These are phyloP conservation scores for Papiliotrema laurentii DNA, from an alignment of 1,284 basidiomycete species.

Conservation along the genomic window DNA sequence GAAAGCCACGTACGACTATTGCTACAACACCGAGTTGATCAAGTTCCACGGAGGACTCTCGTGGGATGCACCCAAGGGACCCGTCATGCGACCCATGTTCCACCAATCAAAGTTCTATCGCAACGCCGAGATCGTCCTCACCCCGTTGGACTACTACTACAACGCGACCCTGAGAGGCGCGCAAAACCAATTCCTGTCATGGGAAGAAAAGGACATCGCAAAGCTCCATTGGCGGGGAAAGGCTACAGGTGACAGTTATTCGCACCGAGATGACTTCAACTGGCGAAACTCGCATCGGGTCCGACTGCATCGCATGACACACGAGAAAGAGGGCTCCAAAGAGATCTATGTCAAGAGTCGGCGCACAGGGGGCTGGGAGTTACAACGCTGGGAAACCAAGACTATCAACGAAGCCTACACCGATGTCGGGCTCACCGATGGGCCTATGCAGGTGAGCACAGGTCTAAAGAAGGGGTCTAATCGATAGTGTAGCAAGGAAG, in stretches of 20 bases:
- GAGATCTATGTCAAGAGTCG: conserved; percentile 38
- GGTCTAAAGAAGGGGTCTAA: neutral
- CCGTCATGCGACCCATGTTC: conserved; percentile 30
- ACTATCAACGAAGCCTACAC: conserved; percentile 45
- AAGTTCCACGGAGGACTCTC: conserved; percentile 30
- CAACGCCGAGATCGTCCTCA: conserved; percentile 29
- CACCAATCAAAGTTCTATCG: conserved; percentile 30
- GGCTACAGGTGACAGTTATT: conserved; percentile 46
- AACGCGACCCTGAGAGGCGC: conserved; percentile 12
- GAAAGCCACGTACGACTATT: conserved; percentile 18
- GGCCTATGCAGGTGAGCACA: conserved; percentile 33
- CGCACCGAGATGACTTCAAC: conserved; percentile 25
- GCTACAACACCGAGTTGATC: conserved; percentile 22
- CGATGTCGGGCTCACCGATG: conserved; percentile 46
- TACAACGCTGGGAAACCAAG: conserved; percentile 24
- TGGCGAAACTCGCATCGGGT: conserved; percentile 47
- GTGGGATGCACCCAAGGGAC: conserved; percentile 17
- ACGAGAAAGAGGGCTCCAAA: conserved; percentile 26
- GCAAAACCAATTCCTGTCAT: conserved; percentile 24
- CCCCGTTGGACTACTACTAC: conserved; percentile 33
- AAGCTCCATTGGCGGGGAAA: conserved; percentile 51
- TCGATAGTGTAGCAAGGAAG: conserved; percentile 39
- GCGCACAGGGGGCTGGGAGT: conserved; percentile 27
- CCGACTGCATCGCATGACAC: conserved; percentile 39
- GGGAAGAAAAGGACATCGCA: conserved; percentile 40